Percentiles rank a stretch among this genome's conserved stretches.
Conservation (phyloP, 305 asterid species). For the Vinca major region DNA sequence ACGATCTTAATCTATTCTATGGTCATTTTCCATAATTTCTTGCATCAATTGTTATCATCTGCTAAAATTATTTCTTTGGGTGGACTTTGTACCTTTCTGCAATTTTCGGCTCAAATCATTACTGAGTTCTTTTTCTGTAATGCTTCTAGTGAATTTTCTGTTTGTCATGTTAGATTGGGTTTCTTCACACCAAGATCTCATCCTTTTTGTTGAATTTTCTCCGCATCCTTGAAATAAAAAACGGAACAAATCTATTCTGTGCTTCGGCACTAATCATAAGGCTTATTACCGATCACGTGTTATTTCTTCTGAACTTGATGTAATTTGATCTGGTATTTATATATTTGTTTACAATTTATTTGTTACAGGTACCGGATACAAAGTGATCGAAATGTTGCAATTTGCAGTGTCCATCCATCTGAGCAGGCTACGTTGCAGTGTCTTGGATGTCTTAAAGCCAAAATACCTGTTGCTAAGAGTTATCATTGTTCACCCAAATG, state of each 20-base stretch:
- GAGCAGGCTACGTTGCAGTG: constrained; percentile 95
- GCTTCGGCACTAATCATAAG: neutral
- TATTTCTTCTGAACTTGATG: too few relatives aligned
- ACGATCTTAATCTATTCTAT: neutral
- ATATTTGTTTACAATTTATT: constrained; percentile 1
- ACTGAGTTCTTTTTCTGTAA: neutral
- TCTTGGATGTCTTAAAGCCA: constrained; percentile 83
- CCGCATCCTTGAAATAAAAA: neutral
- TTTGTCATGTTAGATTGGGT: neutral
- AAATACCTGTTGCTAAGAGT: constrained; percentile 70
- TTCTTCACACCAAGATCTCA: neutral
- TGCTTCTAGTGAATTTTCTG: neutral
- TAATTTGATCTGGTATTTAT: neutral
- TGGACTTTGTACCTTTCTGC: neutral
- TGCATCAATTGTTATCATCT: neutral
- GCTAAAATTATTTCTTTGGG: neutral
- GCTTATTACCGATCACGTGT: neutral
- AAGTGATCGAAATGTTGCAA: constrained; percentile 77
- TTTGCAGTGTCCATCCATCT: constrained; percentile 91
- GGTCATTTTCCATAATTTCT: neutral
- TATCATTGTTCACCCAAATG: constrained; percentile 92
- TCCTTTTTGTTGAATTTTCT: neutral
- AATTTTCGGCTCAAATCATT: neutral
- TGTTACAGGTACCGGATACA: constrained; percentile 84
- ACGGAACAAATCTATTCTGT: neutral